Evolutionary conservation across 2,329 filamentous ascomycete genomes (phyloP).

Genomic region (Aureobasidium uvarum): DNA sequence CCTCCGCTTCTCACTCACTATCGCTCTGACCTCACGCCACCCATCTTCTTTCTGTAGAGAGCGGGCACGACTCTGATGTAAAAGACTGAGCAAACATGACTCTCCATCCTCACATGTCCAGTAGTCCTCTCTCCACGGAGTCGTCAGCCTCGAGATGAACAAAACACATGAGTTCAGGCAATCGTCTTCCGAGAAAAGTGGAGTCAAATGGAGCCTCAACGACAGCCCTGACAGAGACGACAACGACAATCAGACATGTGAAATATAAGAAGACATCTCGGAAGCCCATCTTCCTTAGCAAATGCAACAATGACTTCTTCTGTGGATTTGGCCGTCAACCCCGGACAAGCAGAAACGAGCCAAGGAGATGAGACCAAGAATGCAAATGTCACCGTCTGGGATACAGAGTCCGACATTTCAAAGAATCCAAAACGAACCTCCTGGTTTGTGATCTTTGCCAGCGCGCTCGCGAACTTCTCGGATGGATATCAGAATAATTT

Average conservation of each 20-base stretch:
- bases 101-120: not conserved
- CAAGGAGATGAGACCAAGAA: not conserved
- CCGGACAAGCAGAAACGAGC: not conserved
- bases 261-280: not conserved
- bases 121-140: not conserved
- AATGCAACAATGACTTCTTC: not conserved
- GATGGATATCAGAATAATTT: conserved; percentile 40
- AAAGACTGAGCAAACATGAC: not conserved
- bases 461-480: conserved; percentile 38
- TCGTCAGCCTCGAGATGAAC: not conserved
- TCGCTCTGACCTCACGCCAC: too few species aligned
- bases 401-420: not conserved
- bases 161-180: not conserved
- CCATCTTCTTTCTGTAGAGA: too few species aligned
- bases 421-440: conserved; percentile 11
- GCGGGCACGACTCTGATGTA: not conserved
- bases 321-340: conserved; percentile 1
- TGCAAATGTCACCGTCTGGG: conserved; percentile 2
- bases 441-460: conserved; percentile 30
- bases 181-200: conserved; percentile 21
- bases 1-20: too few species aligned
- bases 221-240: conserved; percentile 3
- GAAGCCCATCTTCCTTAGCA: not conserved
- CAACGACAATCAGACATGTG: not conserved
- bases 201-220: not conserved